These are phyloP conservation scores for Tylopilus sp. DNA, from an alignment of 1,284 basidiomycete genomes.

Conservation along the genomic window DNA sequence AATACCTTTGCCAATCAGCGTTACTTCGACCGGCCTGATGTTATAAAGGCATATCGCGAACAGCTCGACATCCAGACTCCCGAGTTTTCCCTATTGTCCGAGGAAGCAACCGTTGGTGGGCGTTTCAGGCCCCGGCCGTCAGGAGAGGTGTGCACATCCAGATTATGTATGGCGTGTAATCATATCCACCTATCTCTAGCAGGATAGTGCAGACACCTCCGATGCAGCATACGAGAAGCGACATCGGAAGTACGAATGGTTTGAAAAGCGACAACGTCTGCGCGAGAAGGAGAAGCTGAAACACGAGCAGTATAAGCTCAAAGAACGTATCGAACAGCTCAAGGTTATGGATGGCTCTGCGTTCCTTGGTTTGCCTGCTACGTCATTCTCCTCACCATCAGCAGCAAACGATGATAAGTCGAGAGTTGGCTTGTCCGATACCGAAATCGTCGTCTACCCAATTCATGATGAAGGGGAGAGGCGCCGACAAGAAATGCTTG, in stretches of 20 bases:
- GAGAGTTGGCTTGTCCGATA: constrained; percentile 33
- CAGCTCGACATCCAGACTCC: constrained; percentile 73
- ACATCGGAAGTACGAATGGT: constrained; percentile 82
- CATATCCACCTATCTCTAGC: constrained; percentile 19
- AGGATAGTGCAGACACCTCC: constrained; percentile 66
- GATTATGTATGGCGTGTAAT: constrained; percentile 10
- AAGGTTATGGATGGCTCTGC: constrained; percentile 67
- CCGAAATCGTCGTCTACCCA: constrained; percentile 42
- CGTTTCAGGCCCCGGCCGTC: constrained; percentile 63
- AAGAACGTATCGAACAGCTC: constrained; percentile 84
- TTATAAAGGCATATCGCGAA: constrained; percentile 64
- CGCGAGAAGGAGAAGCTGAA: constrained; percentile 89
- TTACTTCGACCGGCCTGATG: constrained; percentile 77
- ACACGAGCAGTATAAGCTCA: constrained; percentile 88
- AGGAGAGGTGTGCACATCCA: constrained; percentile 60
- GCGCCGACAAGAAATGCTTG: constrained; percentile 67
- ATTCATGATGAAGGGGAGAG: constrained; percentile 63
- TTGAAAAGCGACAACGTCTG: constrained; percentile 81
- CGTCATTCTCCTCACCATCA: constrained; percentile 49
- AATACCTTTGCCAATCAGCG: constrained; percentile 62
- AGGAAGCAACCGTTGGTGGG: constrained; percentile 59
- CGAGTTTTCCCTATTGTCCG: constrained; percentile 57
- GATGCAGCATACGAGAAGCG: constrained; percentile 83
- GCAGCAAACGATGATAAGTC: constrained; percentile 29
- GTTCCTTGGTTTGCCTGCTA: constrained; percentile 61